These are phyloP conservation scores for Sarcomyxa edulis DNA, from an alignment of 768 basidiomycete genomes.

Conservation along the genomic window DNA sequence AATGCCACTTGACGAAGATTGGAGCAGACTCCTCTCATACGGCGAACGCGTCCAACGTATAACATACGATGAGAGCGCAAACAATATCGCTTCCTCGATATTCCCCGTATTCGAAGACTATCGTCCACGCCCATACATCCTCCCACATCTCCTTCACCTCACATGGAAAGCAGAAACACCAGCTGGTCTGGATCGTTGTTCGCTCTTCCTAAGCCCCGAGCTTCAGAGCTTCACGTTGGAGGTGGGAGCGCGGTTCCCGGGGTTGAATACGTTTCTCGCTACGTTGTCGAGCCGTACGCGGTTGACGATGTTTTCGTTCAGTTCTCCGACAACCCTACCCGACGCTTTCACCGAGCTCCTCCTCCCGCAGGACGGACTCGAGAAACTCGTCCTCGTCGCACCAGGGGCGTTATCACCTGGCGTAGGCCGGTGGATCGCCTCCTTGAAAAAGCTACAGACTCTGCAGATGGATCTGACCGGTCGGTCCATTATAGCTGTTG, in stretches of 20 bases:
- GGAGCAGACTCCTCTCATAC: constrained; percentile 61
- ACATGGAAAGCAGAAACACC: constrained; percentile 69
- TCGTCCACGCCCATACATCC: constrained; percentile 56
- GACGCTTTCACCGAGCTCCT: constrained; percentile 68
- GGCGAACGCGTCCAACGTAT: constrained; percentile 64
- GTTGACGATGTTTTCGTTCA: constrained; percentile 65
- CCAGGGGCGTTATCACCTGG: constrained; percentile 69
- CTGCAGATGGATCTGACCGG: constrained; percentile 71
- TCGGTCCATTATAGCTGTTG: constrained; percentile 62
- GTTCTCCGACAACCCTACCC: constrained; percentile 63
- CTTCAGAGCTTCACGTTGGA: constrained; percentile 60
- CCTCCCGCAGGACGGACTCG: constrained; percentile 49
- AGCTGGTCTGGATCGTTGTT: constrained; percentile 58
- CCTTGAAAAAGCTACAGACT: constrained; percentile 53
- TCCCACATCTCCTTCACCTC: constrained; percentile 65
- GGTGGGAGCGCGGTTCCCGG: constrained; percentile 51
- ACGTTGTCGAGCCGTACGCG: constrained; percentile 60
- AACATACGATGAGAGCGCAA: constrained; percentile 63
- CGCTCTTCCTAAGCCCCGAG: constrained; percentile 61
- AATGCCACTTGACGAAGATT: constrained; percentile 62
- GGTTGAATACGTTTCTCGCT: constrained; percentile 57
- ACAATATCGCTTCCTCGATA: constrained; percentile 57
- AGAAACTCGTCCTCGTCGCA: constrained; percentile 61
- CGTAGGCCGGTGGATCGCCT: constrained; percentile 72
- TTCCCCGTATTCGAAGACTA: constrained; percentile 64